These are phyloP conservation scores for Digitaria exilis DNA, from an alignment of 202 grass and related monocot genomes.

Conservation along the genomic window DNA sequence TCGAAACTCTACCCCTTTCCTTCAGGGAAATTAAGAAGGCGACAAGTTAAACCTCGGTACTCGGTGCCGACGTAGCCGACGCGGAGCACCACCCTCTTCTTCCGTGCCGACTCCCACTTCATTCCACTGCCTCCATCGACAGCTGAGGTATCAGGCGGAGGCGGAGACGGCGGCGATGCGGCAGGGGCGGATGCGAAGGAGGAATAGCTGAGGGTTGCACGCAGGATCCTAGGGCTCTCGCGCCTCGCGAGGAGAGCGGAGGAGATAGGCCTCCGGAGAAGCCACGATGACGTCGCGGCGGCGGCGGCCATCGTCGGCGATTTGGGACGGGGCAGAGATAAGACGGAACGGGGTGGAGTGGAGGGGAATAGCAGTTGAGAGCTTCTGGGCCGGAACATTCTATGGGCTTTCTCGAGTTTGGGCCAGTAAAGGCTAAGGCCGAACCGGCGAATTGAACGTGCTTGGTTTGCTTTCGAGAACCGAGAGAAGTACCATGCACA, in stretches of 20 bases:
- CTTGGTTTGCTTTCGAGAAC: too few species aligned
- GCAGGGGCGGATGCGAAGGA: constrained; percentile 3
- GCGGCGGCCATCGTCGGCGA: constrained; percentile 6
- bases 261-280: constrained; percentile 36
- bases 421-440: neutral
- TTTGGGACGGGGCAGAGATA: neutral
- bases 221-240: constrained; percentile 23
- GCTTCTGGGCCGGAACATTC: neutral
- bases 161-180: constrained; percentile 18
- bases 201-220: constrained; percentile 3
- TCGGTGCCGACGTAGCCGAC: constrained; percentile 84
- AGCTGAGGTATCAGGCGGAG: constrained; percentile 22
- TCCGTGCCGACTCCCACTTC: constrained; percentile 76
- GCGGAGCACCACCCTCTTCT: constrained; percentile 92
- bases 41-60: constrained; percentile 63
- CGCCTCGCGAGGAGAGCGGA: constrained; percentile 4
- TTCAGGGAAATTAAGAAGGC: neutral
- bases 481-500: too few species aligned
- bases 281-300: constrained; percentile 21
- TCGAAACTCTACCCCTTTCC: neutral
- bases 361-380: neutral
- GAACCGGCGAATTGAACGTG: neutral
- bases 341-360: neutral
- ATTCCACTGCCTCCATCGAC: constrained; percentile 29
- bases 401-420: neutral